Conservation (phyloP, 495 filamentous ascomycete genomes). For the Aspergillus haitiensis region DNA sequence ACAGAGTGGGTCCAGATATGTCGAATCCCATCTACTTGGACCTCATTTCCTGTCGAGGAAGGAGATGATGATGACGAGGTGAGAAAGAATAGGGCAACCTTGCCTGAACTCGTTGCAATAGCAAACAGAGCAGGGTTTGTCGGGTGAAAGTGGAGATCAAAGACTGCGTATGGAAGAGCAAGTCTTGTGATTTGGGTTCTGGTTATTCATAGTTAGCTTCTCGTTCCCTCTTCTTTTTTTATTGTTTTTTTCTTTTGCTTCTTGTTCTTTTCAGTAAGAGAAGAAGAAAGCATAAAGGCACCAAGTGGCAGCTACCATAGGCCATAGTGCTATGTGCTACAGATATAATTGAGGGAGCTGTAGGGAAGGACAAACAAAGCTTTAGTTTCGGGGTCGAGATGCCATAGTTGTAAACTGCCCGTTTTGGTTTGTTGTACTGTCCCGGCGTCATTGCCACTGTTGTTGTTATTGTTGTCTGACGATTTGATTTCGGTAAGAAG, state of each 20-base stretch:
- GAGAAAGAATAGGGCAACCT: slow-evolving; percentile 49
- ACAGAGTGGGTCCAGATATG: slow-evolving; percentile 40
- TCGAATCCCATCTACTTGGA: slow-evolving; percentile 18
- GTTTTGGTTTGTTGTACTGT: slow-evolving; percentile 58
- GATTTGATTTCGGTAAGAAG: slow-evolving; percentile 57
- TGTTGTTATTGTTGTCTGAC: slow-evolving; percentile 13
- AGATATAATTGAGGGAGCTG: too few species aligned
- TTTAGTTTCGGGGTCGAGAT: slow-evolving; percentile 42
- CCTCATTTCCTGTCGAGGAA: slow-evolving; percentile 5
- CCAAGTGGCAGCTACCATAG: too few species aligned
- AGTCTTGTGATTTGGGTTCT: slow-evolving; percentile 47
- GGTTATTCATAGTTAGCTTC: slow-evolving; percentile 7
- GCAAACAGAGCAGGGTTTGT: slow-evolving; percentile 56
- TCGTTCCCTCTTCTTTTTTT: background rate
- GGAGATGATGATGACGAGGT: slow-evolving; percentile 41
- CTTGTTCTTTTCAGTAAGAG: too few species aligned
- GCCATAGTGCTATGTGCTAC: too few species aligned
- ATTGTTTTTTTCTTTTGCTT: too few species aligned
- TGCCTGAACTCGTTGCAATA: slow-evolving; percentile 71
- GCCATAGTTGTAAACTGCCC: slow-evolving; percentile 70
- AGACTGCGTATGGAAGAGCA: slow-evolving; percentile 65
- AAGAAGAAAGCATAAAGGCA: background rate
- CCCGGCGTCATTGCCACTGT: slow-evolving; percentile 3
- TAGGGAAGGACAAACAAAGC: slow-evolving; percentile 43
- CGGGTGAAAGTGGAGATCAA: slow-evolving; percentile 83